Percentiles rank a stretch among this genome's conserved stretches.
phyloP scores from a whole-genome alignment of 768 basidiomycete genomes.

The Filobasidium floriforme region DNA sequence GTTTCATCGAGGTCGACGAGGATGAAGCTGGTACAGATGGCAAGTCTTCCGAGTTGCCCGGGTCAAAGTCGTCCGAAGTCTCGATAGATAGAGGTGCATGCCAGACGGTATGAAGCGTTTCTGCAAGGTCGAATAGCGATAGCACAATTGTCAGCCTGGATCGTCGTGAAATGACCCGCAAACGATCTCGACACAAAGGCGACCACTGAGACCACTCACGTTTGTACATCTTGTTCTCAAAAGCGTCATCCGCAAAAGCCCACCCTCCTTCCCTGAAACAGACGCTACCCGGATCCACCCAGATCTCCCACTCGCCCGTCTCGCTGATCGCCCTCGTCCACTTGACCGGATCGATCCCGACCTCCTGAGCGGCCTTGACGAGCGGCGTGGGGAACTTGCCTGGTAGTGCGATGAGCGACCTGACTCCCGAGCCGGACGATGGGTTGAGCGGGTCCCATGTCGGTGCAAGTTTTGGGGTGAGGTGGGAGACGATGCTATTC shows the following conservation, averaged over 20 bases:
- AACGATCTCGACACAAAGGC: not conserved
- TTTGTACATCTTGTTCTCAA: conserved; percentile 33
- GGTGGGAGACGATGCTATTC: conserved; percentile 21
- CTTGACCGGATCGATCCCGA: conserved; percentile 27
- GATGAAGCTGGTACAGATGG: not conserved
- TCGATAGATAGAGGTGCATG: conserved; percentile 27
- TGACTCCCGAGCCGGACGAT: conserved; percentile 34
- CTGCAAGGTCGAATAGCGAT: conserved; percentile 20
- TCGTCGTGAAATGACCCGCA: not conserved
- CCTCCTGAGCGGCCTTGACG: conserved; percentile 27
- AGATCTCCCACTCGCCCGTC: conserved; percentile 43
- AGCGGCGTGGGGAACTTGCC: conserved; percentile 32
- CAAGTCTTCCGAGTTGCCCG: not conserved
- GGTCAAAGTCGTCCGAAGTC: not conserved
- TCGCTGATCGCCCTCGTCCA: conserved; percentile 35
- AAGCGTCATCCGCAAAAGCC: conserved; percentile 43
- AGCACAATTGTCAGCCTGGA: not conserved
- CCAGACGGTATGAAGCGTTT: conserved; percentile 41
- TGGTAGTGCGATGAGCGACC: conserved; percentile 38
- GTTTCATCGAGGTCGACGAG: conserved; percentile 11
- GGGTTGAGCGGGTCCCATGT: conserved; percentile 40
- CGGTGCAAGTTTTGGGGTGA: conserved; percentile 24
- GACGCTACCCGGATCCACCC: conserved; percentile 45
- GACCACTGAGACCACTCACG: conserved; percentile 28
- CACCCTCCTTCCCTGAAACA: conserved; percentile 42